Evolutionary conservation across 2,329 filamentous ascomycete genomes (phyloP), one percentile per base, ranked within the genome.

Genomic region (Stenocarpella maydis): DNA sequence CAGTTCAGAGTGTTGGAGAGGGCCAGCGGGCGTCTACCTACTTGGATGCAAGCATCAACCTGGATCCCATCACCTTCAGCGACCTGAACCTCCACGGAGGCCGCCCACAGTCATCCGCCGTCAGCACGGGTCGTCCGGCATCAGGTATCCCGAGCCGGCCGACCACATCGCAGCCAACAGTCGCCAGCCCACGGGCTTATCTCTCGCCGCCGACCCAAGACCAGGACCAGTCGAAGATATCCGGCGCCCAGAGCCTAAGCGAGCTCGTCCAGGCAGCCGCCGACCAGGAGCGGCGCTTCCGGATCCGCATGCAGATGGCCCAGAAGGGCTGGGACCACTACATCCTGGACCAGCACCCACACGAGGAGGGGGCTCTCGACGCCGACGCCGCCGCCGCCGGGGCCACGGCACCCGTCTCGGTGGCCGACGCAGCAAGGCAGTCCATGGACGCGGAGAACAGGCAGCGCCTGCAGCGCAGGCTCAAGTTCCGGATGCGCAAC

Each of bases 251-350:
- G 1, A 65, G 58, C 37, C 58, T 69, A 6, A 65, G 58, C 28
- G 60, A 49, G 14, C 67, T 69, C 17, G 52, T 69, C n/a, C 67
- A 53, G 19, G 52, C 39, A 31, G 60, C 49, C 39, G 58, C 67
- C 28, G 67, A 65, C 60, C 60, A 64, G 2, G 67, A 69, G 41
- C 67, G 67, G 14, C 60, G 60, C 17, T 53, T 69, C 54, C 39
- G 54, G 5, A 26, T 58, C 12, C 67, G 67, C n/a, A 69, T 69
- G 39, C 67, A 65, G 28, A 52, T 69, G 2, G 58, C 67, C 1
- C 60, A 55, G 24, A 69, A 55, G 31, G 67, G 67, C 2, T 69
- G 67, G 67, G 60, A 69, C 39, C 60, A 69, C 67, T 69, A 69
- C 58, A 41, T 69, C 31, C 67, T 69, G 0, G 47, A 52, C 52